Percentiles rank a stretch among this genome's conserved stretches.
These are phyloP conservation scores for Starmerella vaccinii DNA, from an alignment of 805 yeast species.

Conservation along the genomic window DNA sequence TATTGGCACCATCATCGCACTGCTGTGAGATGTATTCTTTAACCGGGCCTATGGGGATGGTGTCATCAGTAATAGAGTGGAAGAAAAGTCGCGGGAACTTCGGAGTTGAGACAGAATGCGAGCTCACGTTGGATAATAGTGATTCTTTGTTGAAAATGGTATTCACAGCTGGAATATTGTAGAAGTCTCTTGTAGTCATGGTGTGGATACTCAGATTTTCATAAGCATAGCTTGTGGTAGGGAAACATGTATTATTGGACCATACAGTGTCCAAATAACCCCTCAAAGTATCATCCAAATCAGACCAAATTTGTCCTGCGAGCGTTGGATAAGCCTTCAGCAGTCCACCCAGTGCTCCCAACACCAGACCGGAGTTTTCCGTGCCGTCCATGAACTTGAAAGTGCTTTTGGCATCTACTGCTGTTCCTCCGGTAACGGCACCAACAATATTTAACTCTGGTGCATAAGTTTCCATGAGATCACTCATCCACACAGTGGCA, in stretches of 20 bases:
- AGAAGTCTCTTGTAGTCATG: background rate
- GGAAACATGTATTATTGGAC: background rate
- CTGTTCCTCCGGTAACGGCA: conserved; percentile 14
- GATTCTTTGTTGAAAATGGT: background rate
- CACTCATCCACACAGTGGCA: background rate
- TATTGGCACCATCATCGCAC: conserved; percentile 9
- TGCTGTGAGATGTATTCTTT: conserved; percentile 13
- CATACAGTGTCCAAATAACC: background rate
- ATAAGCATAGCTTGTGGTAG: background rate
- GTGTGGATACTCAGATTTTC: background rate
- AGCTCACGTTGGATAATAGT: background rate
- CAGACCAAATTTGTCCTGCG: conserved; percentile 5
- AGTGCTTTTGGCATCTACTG: background rate
- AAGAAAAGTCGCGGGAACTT: conserved; percentile 22
- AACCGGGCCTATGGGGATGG: conserved; percentile 19
- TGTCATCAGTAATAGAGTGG: conserved; percentile 24
- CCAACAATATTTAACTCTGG: conserved; percentile 14
- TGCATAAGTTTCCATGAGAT: background rate
- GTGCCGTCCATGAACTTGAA: conserved; percentile 14
- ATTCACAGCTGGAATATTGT: background rate
- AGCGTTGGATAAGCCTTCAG: conserved; percentile 21
- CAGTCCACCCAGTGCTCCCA: conserved; percentile 25
- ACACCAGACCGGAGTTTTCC: conserved; percentile 23
- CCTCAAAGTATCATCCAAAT: conserved; percentile 8
- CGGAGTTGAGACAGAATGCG: conserved; percentile 16